These are phyloP conservation scores for Botrytis medusae DNA, from an alignment of 2,329 filamentous ascomycete genomes.

Conservation along the genomic window DNA sequence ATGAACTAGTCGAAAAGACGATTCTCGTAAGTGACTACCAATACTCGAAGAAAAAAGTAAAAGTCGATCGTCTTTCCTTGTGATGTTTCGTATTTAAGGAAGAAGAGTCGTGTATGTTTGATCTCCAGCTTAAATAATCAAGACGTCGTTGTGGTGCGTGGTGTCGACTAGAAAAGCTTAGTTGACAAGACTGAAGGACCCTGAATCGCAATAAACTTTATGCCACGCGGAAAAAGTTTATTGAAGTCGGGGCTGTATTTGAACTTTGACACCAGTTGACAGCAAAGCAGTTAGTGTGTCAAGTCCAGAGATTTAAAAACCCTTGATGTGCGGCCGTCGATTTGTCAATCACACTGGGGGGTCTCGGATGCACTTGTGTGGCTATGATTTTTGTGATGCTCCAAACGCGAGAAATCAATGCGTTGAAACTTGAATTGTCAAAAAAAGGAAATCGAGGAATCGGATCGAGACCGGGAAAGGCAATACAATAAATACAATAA, in stretches of 20 bases:
- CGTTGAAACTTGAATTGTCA: constrained; percentile 22
- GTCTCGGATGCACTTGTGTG: constrained; percentile 18
- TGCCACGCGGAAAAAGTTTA: constrained; percentile 8
- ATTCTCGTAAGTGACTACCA: background rate
- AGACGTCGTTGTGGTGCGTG: constrained; percentile 4
- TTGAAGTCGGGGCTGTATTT: constrained; percentile 4
- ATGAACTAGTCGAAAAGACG: background rate
- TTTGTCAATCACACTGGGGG: constrained; percentile 17
- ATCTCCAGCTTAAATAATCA: background rate
- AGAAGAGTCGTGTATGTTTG: background rate
- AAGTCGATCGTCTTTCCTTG: background rate
- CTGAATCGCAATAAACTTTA: constrained; percentile 12
- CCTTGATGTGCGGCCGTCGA: constrained; percentile 14
- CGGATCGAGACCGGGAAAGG: constrained; percentile 14
- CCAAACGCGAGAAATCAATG: constrained; percentile 22
- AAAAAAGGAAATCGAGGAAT: constrained; percentile 15
- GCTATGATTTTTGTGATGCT: constrained; percentile 19
- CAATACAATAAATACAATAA: background rate
- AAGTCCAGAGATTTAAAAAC: background rate
- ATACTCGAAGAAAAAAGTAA: background rate
- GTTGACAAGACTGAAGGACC: background rate
- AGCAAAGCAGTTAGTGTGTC: constrained; percentile 20
- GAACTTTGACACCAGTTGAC: constrained; percentile 15
- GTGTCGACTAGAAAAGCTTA: background rate
- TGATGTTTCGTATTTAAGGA: background rate